Conservation (phyloP, 1,139 yeast genomes). For the Debaryomyces psychrophilus region DNA sequence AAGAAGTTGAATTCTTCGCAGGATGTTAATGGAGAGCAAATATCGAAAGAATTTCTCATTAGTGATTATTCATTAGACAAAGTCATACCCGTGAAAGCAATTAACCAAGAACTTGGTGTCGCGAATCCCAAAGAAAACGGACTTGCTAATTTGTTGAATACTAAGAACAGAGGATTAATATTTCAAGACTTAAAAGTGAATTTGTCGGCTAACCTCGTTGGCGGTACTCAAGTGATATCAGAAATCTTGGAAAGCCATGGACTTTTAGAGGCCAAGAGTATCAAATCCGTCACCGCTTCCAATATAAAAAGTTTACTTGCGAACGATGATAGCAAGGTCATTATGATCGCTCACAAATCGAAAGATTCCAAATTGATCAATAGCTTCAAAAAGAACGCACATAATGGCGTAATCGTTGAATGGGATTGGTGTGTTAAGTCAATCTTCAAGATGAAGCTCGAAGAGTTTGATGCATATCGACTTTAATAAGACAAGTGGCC, state of each 20-base stretch:
- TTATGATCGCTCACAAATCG: conserved; percentile 42
- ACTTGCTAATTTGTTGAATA: conserved; percentile 23
- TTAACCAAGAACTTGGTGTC: conserved; percentile 40
- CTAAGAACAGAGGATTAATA: conserved; percentile 36
- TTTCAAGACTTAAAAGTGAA: conserved; percentile 56
- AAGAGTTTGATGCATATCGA: conserved; percentile 27
- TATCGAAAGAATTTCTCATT: conserved; percentile 27
- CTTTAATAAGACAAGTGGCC: conserved; percentile 16
- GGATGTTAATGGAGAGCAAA: conserved; percentile 24
- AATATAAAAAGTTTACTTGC: conserved; percentile 16
- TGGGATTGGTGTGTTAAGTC: conserved; percentile 73
- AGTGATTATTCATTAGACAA: conserved; percentile 43
- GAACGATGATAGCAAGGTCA: conserved; percentile 21
- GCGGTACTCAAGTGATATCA: conserved; percentile 64
- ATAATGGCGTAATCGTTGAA: conserved; percentile 45
- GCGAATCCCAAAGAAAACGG: conserved; percentile 22
- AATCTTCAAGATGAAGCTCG: conserved; percentile 52
- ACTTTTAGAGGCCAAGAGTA: conserved; percentile 35
- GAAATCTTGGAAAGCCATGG: conserved; percentile 73
- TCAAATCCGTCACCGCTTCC: conserved; percentile 24
- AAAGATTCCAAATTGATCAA: conserved; percentile 50
- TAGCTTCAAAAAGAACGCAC: conserved; percentile 37
- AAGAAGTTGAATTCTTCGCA: conserved; percentile 19
- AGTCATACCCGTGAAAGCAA: conserved; percentile 28
- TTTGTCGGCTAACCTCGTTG: conserved; percentile 64